Evolutionary conservation across 2,329 filamentous ascomycete genomes (phyloP), one percentile per base, ranked within the genome.

Genomic region (Elsinoe batatas): DNA sequence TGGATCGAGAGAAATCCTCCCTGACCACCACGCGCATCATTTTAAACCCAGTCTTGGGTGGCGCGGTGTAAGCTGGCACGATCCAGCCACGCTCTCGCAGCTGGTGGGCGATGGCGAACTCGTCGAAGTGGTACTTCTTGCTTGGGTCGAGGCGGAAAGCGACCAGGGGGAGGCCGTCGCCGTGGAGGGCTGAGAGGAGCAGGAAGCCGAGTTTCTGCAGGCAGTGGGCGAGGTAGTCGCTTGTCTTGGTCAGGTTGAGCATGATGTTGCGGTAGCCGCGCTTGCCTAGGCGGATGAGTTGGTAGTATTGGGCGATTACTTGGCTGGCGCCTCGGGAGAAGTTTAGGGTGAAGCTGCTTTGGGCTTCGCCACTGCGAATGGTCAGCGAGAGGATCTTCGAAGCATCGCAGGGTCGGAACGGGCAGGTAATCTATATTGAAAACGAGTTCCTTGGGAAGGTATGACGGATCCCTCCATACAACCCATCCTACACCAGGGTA

Each of bases 241-340:
- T 84, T 0, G 87, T 95, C 54, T 87, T 82, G 20, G 89, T 96
- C 59, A 97, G 77, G 74, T 97, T 97, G 65, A 83, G 79, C 91
- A 96, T 96, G 76, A 97, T 95, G 65, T 85, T 79, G 56, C 86
- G 83, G 78, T 95, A 97, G 50, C 91, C 91, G 60, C 85, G 84
- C 79, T 94, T 95, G 59, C 91, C 91, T 3, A 97, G 83, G 30
- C 91, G 88, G 69, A 96, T 95, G 67, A 97, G 80, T 74, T 96
- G 91, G 76, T 97, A 96, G 76, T 96, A 97, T 73, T 97, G 91
- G 26, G 88, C 91, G 59, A 97, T 95, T 66, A 96, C 88, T 68
- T 96, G 91, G 5, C 86, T 89, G 11, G 91, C 91, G 57, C 91
- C 91, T 71, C 95, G 95, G 67, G 88, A 94, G 77, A 97, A 97